These are phyloP conservation scores for Penicillium diatomitis DNA, from an alignment of 495 filamentous ascomycete genomes.

Conservation along the genomic window DNA sequence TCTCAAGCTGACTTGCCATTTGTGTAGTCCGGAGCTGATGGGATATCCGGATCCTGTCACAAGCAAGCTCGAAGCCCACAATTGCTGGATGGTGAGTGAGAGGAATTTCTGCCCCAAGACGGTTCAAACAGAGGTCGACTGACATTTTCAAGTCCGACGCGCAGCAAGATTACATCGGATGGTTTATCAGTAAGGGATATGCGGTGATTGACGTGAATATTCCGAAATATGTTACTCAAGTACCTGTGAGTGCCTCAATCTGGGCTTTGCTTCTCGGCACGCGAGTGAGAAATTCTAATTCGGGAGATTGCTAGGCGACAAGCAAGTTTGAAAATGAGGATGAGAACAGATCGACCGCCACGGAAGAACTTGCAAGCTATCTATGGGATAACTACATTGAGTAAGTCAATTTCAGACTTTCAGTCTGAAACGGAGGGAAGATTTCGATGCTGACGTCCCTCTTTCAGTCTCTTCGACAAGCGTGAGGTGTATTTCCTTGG, in stretches of 20 bases:
- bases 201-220: conserved; percentile 86
- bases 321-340: conserved; percentile 35
- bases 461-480: conserved; percentile 46
- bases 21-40: conserved; percentile 57
- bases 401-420: conserved; percentile 21
- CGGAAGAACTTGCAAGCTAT: conserved; percentile 71
- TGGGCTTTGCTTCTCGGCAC: conserved; percentile 21
- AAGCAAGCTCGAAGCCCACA: conserved; percentile 68
- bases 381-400: conserved; percentile 98
- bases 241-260: conserved; percentile 13
- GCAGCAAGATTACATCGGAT: conserved; percentile 68
- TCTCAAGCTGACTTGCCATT: background rate
- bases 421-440: background rate
- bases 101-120: background rate
- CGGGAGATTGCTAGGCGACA: conserved; percentile 20
- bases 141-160: conserved; percentile 60
- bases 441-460: background rate
- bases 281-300: conserved; percentile 22
- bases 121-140: conserved; percentile 17
- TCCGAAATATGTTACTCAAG: conserved; percentile 55
- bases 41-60: conserved; percentile 58
- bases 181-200: conserved; percentile 64
- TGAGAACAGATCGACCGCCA: conserved; percentile 38
- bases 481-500: conserved; percentile 76
- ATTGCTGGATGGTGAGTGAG: conserved; percentile 69